These are phyloP conservation scores for Lizanozyma gosingica DNA, from an alignment of 1,139 yeast genomes.

Conservation along the genomic window DNA sequence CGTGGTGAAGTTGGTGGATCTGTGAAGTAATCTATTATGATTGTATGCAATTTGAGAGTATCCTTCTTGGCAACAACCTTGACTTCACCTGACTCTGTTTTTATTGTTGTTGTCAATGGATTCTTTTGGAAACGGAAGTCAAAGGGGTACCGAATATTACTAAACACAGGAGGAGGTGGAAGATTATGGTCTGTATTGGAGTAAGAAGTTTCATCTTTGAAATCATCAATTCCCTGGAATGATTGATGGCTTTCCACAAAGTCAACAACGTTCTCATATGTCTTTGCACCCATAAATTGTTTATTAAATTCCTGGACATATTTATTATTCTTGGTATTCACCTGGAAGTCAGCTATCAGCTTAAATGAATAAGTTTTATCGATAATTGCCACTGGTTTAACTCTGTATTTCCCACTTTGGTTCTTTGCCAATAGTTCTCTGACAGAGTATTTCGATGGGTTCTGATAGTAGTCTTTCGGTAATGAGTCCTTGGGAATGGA, in stretches of 20 bases:
- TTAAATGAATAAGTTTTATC: conserved; percentile 71
- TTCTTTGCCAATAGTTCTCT: conserved; percentile 37
- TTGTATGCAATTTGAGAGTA: conserved; percentile 40
- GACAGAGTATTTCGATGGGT: conserved; percentile 39
- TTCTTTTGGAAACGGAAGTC: conserved; percentile 42
- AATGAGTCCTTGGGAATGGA: conserved; percentile 50
- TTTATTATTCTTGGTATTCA: conserved; percentile 48
- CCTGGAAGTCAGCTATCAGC: conserved; percentile 84
- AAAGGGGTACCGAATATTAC: conserved; percentile 68
- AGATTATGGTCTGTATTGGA: conserved; percentile 48
- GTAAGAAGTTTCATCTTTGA: conserved; percentile 20
- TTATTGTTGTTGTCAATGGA: conserved; percentile 46
- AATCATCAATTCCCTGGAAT: conserved; percentile 15
- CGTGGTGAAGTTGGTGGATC: conserved; percentile 25
- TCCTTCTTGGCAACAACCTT: conserved; percentile 29
- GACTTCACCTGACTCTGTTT: conserved; percentile 43
- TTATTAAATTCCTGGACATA: conserved; percentile 23
- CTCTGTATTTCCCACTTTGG: conserved; percentile 20
- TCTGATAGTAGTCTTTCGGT: conserved; percentile 31
- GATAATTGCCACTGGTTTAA: conserved; percentile 59
- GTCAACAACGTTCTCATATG: conserved; percentile 29
- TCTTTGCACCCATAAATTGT: conserved; percentile 16
- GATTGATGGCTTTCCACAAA: conserved; percentile 30
- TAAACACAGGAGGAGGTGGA: conserved; percentile 82
- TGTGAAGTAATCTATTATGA: conserved; percentile 25